Percentiles rank a stretch among this genome's conserved stretches.
phyloP scores from a whole-genome alignment of 768 basidiomycete species.

The Sutorius australiensis region DNA sequence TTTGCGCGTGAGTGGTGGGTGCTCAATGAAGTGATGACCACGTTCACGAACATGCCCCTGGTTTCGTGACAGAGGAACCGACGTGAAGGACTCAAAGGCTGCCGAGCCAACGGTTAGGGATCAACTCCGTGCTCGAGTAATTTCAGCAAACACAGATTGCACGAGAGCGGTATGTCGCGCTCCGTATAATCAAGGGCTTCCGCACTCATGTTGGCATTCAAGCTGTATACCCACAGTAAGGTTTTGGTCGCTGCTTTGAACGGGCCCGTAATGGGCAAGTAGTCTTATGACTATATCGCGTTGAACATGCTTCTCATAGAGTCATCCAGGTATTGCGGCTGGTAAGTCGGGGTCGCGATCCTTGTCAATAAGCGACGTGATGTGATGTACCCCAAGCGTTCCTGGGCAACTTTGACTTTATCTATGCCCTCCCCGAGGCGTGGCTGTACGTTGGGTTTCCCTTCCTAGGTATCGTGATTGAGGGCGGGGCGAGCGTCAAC shows the following conservation, averaged over 20 bases:
- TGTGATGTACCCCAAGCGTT: constrained; percentile 40
- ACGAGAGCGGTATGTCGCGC: constrained; percentile 53
- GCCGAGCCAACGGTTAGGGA: constrained; percentile 38
- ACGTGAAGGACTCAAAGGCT: constrained; percentile 38
- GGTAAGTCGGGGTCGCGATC: constrained; percentile 33
- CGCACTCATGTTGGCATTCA: background rate
- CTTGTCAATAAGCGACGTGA: background rate
- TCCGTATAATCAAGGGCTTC: background rate
- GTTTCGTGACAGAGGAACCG: constrained; percentile 47
- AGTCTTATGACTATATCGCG: background rate
- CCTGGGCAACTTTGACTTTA: constrained; percentile 72
- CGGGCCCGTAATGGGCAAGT: constrained; percentile 69
- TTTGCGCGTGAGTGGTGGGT: constrained; percentile 56
- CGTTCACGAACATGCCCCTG: background rate
- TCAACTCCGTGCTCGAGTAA: constrained; percentile 43
- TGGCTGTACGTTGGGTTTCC: constrained; percentile 69
- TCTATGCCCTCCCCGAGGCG: constrained; percentile 57
- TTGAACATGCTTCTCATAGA: constrained; percentile 3
- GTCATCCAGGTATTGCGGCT: constrained; percentile 55
- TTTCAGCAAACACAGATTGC: constrained; percentile 54
- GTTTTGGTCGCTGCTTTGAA: constrained; percentile 68
- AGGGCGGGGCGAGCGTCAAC: constrained; percentile 66
- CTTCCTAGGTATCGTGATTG: constrained; percentile 62
- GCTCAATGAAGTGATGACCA: background rate
- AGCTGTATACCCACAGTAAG: constrained; percentile 70